Base-by-base conservation (phyloP, 2,329 filamentous ascomycete genomes). In the Fusarium chuoi region DNA sequence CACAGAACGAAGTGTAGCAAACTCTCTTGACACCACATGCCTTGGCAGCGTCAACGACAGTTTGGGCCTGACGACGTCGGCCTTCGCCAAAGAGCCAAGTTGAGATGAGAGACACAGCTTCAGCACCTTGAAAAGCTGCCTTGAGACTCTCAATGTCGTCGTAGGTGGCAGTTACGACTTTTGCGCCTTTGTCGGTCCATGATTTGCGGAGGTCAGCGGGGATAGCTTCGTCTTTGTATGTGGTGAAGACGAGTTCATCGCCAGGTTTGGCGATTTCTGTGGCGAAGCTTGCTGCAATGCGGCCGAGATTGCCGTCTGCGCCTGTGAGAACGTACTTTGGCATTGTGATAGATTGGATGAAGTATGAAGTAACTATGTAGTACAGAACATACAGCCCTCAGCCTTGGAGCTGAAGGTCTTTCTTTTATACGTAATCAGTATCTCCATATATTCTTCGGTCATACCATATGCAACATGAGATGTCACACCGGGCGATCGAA, bases 301-400 rank as follows among this genome's bases (percentile, higher is more conserved):
- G 62, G 20, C 75, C 75, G 22, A 77, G 75, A 14, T 78, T 77
- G 33, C 75, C 75, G 42, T 78, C 75, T n/a, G 67, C 75, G 14
- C 75, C 75, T 11, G 75, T 77, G 24, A 77, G 72, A 52, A 77
- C 75, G 64, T 55, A 78, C 30, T 77, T 77, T 46, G 75, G 70
- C 75, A 77, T 77, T 13, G 12, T 65, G 10, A 24, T 26, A 14
- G 30, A 15, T 17, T 38, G n/a, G 41, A 11, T 26, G 13, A 26
- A 35, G 30, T 46, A 33, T 33, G 4, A 33, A 13, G 1, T 22
- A 18, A 35, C 11, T 8, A 9, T 26, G 45, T 26, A 6, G 13
- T 28, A 12, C 7, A n/a, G 26, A 28, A 24, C 24, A 28, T 22
- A 9, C 17, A 5, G 6, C 5, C 11, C 22, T 18, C 8, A 2